phyloP scores from a whole-genome alignment of 2,329 filamentous ascomycete species.

The Colletotrichum simmondsii region DNA sequence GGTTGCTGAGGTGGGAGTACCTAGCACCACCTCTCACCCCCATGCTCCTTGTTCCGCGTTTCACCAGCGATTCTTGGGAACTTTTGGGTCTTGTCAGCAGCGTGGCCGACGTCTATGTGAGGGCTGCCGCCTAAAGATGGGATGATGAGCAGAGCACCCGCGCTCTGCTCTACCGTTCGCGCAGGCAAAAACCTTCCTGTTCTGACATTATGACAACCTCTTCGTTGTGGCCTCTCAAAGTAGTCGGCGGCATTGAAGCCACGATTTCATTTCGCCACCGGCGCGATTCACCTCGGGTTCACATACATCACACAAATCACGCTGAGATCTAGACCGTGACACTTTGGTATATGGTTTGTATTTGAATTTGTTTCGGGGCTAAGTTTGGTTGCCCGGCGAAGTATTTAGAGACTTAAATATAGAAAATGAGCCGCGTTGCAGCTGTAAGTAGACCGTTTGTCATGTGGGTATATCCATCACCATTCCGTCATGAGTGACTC shows the following conservation, averaged over 20 bases:
- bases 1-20: background rate
- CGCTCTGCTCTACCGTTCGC: background rate
- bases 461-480: slow-evolving; percentile 31
- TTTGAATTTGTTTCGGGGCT: background rate
- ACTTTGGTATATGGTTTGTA: background rate
- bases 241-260: no score
- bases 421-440: slow-evolving; percentile 15
- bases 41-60: background rate
- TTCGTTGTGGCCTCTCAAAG: no score
- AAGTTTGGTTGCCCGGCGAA: background rate
- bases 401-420: background rate
- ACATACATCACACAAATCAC: background rate
- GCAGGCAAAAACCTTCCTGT: background rate
- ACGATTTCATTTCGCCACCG: background rate
- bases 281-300: background rate
- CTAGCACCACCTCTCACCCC: background rate
- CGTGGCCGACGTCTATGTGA: background rate
- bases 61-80: background rate
- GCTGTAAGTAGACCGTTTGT: slow-evolving; percentile 1
- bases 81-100: background rate
- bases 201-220: no score
- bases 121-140: background rate
- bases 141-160: background rate
- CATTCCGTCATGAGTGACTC: slow-evolving; percentile 3
- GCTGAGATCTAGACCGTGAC: background rate